Evolutionary conservation across 805 yeast genomes (phyloP), one percentile per base, ranked within the genome.

Genomic region (Clavispora carvajalis): DNA sequence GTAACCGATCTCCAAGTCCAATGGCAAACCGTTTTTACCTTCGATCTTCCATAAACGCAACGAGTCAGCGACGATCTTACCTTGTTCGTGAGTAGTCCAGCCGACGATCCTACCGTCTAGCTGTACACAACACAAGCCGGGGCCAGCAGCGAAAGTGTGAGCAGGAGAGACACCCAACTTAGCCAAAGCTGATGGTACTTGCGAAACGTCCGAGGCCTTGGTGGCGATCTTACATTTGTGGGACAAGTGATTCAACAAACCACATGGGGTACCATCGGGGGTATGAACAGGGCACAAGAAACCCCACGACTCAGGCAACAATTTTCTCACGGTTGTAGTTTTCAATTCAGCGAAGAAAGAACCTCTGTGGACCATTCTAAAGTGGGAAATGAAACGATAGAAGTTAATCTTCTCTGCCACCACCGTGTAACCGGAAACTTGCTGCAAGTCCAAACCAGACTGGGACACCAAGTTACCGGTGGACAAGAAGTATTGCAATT

Each of bases 211-310:
- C 5, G 84, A 68, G 18, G 80, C 80, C 33, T 64, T 62, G 7
- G 97, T 90, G 6, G 96, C 79, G 45, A 93, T 85, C 53, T 76
- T 74, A 75, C 99, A 93, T 65, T 87, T 89, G 68, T 93, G 97
- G 8, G 98, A 84, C 69, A 93, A 81, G 74, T 93, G 99, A 67
- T 93, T 93, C 57, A 93, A 72, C 62, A 93, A 74, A 71, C 99
- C 99, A 80, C 99, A 93, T 16, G 99, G 99, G 38, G 98, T 85
- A 54, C 99, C 99, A 83, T 93, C 99, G 5, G 99, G 99, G 11
- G 99, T 93, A 65, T 93, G 99, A 18, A 93, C 99, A 10, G 99
- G 99, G 69, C 99, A 93, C 54, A 93, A 68, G 77, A 93, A 93
- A 3, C 99, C 99, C 99, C 99, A 93, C 1, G 96, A 86, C 64